A percentile compares a stretch with the other conserved stretches of the same genome.
These are phyloP conservation scores for Phaffia tasmanica DNA, from an alignment of 768 basidiomycete species.

Conservation along the genomic window DNA sequence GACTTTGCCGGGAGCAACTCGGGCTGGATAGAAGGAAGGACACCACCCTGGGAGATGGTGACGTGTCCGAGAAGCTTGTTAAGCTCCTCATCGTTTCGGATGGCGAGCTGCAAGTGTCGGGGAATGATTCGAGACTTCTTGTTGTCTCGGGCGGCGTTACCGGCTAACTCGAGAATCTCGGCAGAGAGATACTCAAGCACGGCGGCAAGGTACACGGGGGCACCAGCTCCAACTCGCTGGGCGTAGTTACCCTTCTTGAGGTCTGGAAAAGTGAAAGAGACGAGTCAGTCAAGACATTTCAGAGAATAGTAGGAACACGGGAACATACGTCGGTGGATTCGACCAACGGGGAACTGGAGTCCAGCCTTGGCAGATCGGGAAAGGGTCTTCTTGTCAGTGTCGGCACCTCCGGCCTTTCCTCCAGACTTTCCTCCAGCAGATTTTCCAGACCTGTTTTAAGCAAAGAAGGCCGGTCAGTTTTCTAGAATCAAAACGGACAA, in stretches of 20 bases:
- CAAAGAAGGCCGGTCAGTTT: too few species aligned
- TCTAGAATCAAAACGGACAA: too few species aligned
- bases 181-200: constrained; percentile 87
- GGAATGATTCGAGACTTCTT: constrained; percentile 93
- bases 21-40: constrained; percentile 54
- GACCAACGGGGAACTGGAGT: constrained; percentile 67
- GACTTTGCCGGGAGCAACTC: constrained; percentile 49
- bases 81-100: constrained; percentile 79
- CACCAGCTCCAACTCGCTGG: constrained; percentile 80
- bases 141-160: constrained; percentile 66
- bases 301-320: constrained; percentile 38
- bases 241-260: constrained; percentile 27
- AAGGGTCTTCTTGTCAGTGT: constrained; percentile 44
- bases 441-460: constrained; percentile 8
- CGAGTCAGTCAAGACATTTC: too few species aligned
- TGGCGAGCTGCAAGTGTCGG: constrained; percentile 81
- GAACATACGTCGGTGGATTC: constrained; percentile 60
- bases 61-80: constrained; percentile 62
- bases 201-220: constrained; percentile 85
- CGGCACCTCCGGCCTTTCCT: constrained; percentile 43
- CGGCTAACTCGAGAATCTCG: constrained; percentile 85
- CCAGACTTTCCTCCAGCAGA: constrained; percentile 30
- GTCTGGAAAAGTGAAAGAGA: background rate
- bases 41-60: constrained; percentile 80
- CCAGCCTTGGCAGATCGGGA: constrained; percentile 54